These are phyloP conservation scores for Fraxinus ornus DNA, from an alignment of 305 asterid species.

Conservation along the genomic window DNA sequence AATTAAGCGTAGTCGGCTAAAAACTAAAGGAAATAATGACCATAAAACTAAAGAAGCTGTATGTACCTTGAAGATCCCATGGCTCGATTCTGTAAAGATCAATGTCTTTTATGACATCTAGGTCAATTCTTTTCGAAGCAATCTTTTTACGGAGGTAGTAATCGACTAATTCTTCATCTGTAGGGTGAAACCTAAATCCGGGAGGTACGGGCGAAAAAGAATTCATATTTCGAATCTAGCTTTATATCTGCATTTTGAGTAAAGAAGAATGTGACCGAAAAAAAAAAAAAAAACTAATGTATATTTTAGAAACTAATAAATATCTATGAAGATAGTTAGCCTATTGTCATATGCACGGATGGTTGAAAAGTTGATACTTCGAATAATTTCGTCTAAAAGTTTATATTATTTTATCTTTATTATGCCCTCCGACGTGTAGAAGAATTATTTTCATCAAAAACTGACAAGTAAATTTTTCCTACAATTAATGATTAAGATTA, in stretches of 20 bases:
- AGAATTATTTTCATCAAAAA: neutral
- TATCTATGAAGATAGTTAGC: neutral
- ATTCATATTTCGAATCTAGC: constrained; percentile 33
- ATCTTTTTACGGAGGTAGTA: constrained; percentile 67
- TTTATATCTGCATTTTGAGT: constrained; percentile 34
- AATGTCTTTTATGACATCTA: constrained; percentile 67
- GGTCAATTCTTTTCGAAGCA: constrained; percentile 53
- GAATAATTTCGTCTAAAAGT: neutral
- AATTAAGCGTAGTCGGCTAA: neutral
- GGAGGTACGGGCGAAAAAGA: constrained; percentile 62
- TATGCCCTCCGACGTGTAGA: neutral
- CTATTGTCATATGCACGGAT: neutral
- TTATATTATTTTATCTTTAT: neutral
- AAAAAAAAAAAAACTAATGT: neutral
- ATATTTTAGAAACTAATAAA: neutral
- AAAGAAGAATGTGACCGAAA: neutral
- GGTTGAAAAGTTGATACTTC: neutral
- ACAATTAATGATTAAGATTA: neutral
- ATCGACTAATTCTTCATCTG: constrained; percentile 76
- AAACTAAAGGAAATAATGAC: neutral
- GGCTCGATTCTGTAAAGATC: constrained; percentile 78
- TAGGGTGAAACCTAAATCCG: constrained; percentile 80
- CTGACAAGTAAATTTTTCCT: neutral
- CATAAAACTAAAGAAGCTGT: neutral
- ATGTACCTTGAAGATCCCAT: constrained; percentile 78